These are phyloP conservation scores for Paxillus rubicundulus DNA, from an alignment of 768 basidiomycete genomes.

Conservation along the genomic window DNA sequence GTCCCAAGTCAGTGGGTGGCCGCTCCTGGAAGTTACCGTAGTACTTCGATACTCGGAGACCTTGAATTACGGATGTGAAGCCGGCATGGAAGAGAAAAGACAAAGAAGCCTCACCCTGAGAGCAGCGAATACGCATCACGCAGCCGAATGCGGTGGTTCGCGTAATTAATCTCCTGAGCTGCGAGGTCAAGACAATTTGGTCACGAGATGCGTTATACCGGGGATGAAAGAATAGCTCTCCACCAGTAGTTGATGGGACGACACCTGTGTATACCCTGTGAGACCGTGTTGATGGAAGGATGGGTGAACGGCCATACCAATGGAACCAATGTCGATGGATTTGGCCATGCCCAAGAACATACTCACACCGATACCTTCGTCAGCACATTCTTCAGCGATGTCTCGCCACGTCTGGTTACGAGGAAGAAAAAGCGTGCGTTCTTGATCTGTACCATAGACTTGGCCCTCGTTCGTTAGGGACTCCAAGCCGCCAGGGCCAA, in stretches of 20 bases:
- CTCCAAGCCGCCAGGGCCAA: slow-evolving; percentile 70
- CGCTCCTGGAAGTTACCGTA: slow-evolving; percentile 72
- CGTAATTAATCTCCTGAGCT: slow-evolving; percentile 64
- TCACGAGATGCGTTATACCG: slow-evolving; percentile 79
- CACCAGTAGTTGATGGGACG: slow-evolving; percentile 75
- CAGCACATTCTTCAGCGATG: slow-evolving; percentile 84
- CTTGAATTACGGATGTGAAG: slow-evolving; percentile 33
- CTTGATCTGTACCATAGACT: slow-evolving; percentile 82
- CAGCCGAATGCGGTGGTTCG: slow-evolving; percentile 80
- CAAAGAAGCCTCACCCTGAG: slow-evolving; percentile 56
- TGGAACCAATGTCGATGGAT: slow-evolving; percentile 83
- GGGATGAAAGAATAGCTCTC: slow-evolving; percentile 90
- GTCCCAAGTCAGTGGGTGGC: slow-evolving; percentile 68
- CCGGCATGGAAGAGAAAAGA: not conserved
- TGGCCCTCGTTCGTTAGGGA: slow-evolving; percentile 58
- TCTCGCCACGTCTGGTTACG: slow-evolving; percentile 79
- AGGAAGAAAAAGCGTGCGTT: slow-evolving; percentile 73
- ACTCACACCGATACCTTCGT: slow-evolving; percentile 87
- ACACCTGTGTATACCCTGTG: slow-evolving; percentile 41
- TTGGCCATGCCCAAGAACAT: slow-evolving; percentile 80
- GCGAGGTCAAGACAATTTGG: slow-evolving; percentile 61
- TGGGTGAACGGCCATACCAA: slow-evolving; percentile 48
- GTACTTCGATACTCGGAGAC: slow-evolving; percentile 62
- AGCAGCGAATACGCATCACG: slow-evolving; percentile 77
- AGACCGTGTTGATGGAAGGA: slow-evolving; percentile 5